phyloP scores from a whole-genome alignment of 768 basidiomycete genomes.

The Suillus decipiens region DNA sequence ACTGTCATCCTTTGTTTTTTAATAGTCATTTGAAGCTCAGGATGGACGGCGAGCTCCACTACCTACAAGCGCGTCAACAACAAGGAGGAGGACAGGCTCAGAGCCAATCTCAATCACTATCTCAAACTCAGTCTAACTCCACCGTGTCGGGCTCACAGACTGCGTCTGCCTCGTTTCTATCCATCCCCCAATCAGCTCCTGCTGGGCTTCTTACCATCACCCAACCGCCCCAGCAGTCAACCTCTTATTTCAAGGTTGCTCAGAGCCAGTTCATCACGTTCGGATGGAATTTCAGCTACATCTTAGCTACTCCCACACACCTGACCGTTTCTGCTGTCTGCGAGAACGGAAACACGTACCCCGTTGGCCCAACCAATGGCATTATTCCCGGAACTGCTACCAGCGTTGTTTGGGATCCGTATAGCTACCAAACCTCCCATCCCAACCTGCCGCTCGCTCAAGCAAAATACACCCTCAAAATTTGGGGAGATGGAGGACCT shows the following conservation, averaged over 20 bases:
- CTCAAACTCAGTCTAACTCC: slow-evolving; percentile 14
- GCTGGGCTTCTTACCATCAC: slow-evolving; percentile 74
- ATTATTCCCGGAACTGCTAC: slow-evolving; percentile 72
- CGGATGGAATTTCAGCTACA: slow-evolving; percentile 84
- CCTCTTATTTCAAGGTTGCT: slow-evolving; percentile 90
- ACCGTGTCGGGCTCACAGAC: slow-evolving; percentile 11
- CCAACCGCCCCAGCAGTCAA: slow-evolving; percentile 77
- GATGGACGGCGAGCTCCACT: background rate
- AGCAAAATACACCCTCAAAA: slow-evolving; percentile 74
- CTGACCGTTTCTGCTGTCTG: slow-evolving; percentile 83
- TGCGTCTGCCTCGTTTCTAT: slow-evolving; percentile 15
- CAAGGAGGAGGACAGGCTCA: slow-evolving; percentile 8
- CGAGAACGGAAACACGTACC: slow-evolving; percentile 87
- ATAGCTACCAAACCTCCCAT: slow-evolving; percentile 61
- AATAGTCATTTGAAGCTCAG: background rate
- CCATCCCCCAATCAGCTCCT: slow-evolving; percentile 53
- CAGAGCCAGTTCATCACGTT: slow-evolving; percentile 74
- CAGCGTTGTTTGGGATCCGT: slow-evolving; percentile 78
- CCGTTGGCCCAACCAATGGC: slow-evolving; percentile 79
- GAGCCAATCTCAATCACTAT: slow-evolving; percentile 13
- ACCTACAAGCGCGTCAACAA: slow-evolving; percentile 10
- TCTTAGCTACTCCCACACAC: slow-evolving; percentile 68
- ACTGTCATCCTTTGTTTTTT: slow-evolving; percentile 5
- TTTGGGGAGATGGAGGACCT: slow-evolving; percentile 82
- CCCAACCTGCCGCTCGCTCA: slow-evolving; percentile 70